Conservation (phyloP, 768 basidiomycete species). For the Boletus sensibilis region DNA sequence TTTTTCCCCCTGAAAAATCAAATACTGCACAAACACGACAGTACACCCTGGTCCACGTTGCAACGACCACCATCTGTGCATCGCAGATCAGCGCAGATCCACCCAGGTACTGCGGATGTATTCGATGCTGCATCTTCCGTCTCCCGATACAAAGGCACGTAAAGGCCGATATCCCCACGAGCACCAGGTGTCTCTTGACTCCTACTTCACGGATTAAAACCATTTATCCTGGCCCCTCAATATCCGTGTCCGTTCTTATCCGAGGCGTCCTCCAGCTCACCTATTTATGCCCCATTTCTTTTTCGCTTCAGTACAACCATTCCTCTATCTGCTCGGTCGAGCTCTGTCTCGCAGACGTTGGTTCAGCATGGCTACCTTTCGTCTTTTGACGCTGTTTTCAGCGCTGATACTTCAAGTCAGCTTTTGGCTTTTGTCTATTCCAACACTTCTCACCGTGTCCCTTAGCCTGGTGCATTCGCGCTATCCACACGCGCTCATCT, state of each 20-base stretch:
- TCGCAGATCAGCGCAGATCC: too few species aligned
- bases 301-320: not conserved
- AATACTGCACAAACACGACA: too few species aligned
- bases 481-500: not conserved
- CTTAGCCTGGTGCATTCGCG: not conserved
- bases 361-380: not conserved
- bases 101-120: not conserved
- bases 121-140: not conserved
- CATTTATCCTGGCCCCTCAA: not conserved
- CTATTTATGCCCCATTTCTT: not conserved
- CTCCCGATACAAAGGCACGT: not conserved
- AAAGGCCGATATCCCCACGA: conserved; percentile 8
- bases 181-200: too few species aligned
- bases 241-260: conserved; percentile 27
- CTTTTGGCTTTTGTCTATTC: too few species aligned
- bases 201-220: not conserved
- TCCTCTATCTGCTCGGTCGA: too few species aligned
- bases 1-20: too few species aligned
- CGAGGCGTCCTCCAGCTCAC: not conserved
- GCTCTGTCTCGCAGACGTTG: not conserved
- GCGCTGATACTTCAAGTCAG: not conserved
- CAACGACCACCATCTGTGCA: too few species aligned
- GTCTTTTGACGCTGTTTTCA: not conserved
- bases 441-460: not conserved
- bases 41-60: too few species aligned